Percentiles rank a stretch among this genome's conserved stretches.
These are phyloP conservation scores for Penicillium canescens DNA, from an alignment of 495 filamentous ascomycete species.

Conservation along the genomic window DNA sequence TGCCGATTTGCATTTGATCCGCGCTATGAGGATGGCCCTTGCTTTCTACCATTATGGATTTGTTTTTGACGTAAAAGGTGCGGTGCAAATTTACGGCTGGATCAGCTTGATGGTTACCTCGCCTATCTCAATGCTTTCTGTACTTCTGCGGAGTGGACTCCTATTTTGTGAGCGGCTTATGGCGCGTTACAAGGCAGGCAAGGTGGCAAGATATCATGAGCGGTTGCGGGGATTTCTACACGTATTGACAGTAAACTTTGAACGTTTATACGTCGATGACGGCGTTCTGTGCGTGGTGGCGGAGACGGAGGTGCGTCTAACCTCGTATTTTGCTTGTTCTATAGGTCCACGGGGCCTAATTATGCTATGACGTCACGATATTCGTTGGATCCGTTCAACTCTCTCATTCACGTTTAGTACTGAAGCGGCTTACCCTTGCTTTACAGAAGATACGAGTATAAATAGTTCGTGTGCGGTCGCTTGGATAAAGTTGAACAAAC, in stretches of 20 bases:
- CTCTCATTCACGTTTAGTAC: too few species aligned
- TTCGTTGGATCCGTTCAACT: too few species aligned
- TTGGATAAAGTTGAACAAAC: too few species aligned
- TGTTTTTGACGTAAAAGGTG: constrained; percentile 16
- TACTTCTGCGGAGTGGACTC: constrained; percentile 5
- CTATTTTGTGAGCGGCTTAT: constrained; percentile 5
- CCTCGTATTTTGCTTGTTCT: too few species aligned
- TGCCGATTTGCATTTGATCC: constrained; percentile 13
- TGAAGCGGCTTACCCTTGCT: too few species aligned
- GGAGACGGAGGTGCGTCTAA: too few species aligned
- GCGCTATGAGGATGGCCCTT: constrained; percentile 14
- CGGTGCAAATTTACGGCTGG: constrained; percentile 10
- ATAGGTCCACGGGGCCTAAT: too few species aligned
- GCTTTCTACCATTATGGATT: constrained; percentile 19
- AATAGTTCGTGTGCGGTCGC: too few species aligned
- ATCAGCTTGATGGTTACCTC: constrained; percentile 10
- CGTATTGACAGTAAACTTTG: not conserved
- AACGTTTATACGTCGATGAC: too few species aligned
- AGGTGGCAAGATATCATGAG: constrained; percentile 1
- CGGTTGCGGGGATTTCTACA: not conserved
- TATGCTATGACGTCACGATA: too few species aligned
- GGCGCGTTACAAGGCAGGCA: constrained; percentile 3
- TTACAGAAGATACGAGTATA: too few species aligned
- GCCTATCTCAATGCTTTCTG: constrained; percentile 24
- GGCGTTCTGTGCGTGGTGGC: too few species aligned